Percentiles rank a stretch among this genome's conserved stretches.
Conservation (phyloP, 2,329 filamentous ascomycete species). For the Dothideomycetes sp. region DNA sequence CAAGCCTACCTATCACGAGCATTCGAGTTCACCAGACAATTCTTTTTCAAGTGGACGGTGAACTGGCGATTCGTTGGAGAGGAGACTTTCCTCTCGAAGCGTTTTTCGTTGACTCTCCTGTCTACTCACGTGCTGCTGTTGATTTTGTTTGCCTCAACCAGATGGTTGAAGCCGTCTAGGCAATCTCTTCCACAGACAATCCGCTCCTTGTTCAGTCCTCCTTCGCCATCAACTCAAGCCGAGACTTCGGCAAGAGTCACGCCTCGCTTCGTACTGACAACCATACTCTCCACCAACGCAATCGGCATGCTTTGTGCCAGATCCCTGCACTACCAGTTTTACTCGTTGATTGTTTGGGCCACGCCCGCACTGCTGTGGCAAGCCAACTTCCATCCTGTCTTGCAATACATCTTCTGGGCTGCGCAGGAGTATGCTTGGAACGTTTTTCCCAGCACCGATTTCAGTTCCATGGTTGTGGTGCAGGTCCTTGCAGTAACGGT, state of each 20-base stretch:
- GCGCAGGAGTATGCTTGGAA: constrained; percentile 93
- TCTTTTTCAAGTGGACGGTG: constrained; percentile 97
- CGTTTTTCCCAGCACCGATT: constrained; percentile 69
- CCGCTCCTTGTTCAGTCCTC: constrained; percentile 36
- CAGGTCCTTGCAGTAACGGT: constrained; percentile 60
- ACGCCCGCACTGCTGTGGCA: constrained; percentile 82
- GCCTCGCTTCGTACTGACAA: constrained; percentile 65
- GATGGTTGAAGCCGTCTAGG: constrained; percentile 64
- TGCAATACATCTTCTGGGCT: constrained; percentile 62
- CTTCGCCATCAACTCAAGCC: constrained; percentile 46
- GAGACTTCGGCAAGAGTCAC: constrained; percentile 52
- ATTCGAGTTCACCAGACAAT: constrained; percentile 84
- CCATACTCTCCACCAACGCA: constrained; percentile 64
- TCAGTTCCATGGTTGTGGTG: constrained; percentile 61
- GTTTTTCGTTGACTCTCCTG: constrained; percentile 61
- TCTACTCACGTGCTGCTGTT: constrained; percentile 58
- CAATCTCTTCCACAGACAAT: constrained; percentile 50
- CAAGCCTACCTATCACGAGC: constrained; percentile 68
- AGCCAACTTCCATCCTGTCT: constrained; percentile 56
- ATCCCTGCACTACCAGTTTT: constrained; percentile 92
- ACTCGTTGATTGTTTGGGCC: constrained; percentile 81
- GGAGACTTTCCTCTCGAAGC: constrained; percentile 61
- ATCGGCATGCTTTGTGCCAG: constrained; percentile 79
- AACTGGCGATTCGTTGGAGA: constrained; percentile 97
- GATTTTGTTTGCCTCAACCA: constrained; percentile 52